Evolutionary conservation across 2,329 filamentous ascomycete genomes (phyloP), one percentile per base, ranked within the genome.

Genomic region (Purpureocillium lavendulum): DNA sequence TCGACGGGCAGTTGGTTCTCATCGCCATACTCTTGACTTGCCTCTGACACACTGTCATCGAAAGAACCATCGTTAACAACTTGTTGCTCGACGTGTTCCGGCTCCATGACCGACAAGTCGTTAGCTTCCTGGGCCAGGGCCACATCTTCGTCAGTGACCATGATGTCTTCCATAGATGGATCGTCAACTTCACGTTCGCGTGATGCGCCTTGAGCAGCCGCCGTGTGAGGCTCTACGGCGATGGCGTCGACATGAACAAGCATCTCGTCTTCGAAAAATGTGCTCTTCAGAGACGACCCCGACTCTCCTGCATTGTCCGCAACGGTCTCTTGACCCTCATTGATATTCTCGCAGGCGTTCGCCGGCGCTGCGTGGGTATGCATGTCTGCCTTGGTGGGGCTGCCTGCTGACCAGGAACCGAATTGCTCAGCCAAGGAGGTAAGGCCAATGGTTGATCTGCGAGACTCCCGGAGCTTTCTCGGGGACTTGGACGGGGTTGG

Each of bases 11-110:
- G 58, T 24, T 69, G 66, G 53, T 84, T 84, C 54, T 84, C 80
- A 48, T 84, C 78, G 3, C 71, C 78, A 50, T 82, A 82, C 46
- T 80, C 75, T 46, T 83, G 73, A 49, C 77, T 82, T 1, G 73
- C 71, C 44, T 81, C 76, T 0, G 79, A 82, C 3, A 70, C 55
- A 0, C 67, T 61, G 32, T 74, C 69, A 13, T 75, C 70, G 36
- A 66, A 59, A n/a, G 48, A 52, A 38, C 50, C 46, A 18, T 45
- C 48, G 33, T 57, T 53, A n/a, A 46, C 47, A 35, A 56, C 47
- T 9, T 66, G 59, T 9, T 66, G 59, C 2, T 69, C 59, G 3
- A 62, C 43, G 15, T 62, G 53, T 17, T 62, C 59, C 5, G 64
- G 59, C 37, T 73, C 70, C 55, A 76, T 56, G 10, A 76, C 53